Conservation (phyloP, 2,329 filamentous ascomycete species). For the Corniculantispora saksenae region DNA sequence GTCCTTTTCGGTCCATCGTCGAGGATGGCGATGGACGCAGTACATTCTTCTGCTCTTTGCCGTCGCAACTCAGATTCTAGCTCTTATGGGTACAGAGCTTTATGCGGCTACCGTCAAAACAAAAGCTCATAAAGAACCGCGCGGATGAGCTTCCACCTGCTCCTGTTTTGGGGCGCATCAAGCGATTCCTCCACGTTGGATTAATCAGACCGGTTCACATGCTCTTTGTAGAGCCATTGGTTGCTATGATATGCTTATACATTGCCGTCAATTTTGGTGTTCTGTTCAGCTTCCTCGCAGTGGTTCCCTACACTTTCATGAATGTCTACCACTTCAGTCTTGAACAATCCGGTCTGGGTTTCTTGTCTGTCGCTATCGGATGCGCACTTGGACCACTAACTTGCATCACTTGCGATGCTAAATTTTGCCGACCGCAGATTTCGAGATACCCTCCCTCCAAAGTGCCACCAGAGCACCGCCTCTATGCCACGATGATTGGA, state of each 20-base stretch:
- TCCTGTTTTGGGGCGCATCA: background rate
- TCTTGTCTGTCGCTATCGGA: constrained; percentile 23
- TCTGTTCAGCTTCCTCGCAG: constrained; percentile 56
- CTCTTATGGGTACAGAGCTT: background rate
- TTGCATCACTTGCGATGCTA: constrained; percentile 19
- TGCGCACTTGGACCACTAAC: constrained; percentile 20
- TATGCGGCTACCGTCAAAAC: background rate
- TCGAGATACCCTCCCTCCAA: constrained; percentile 19
- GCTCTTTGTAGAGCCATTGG: constrained; percentile 39
- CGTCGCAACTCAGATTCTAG: background rate
- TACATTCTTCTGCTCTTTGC: background rate
- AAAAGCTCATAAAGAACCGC: background rate
- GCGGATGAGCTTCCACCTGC: background rate
- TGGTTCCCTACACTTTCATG: constrained; percentile 22
- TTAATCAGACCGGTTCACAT: background rate
- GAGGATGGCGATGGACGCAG: background rate
- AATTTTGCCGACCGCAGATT: constrained; percentile 2
- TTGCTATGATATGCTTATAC: constrained; percentile 71
- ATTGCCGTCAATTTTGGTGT: constrained; percentile 55
- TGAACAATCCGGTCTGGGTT: constrained; percentile 21
- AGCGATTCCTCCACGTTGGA: background rate
- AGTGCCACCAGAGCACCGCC: constrained; percentile 22
- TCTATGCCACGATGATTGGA: constrained; percentile 25
- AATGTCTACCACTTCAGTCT: constrained; percentile 22
- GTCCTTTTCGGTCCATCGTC: too few relatives aligned